A percentile compares a stretch with the other conserved stretches of the same genome.
phyloP scores from a whole-genome alignment of 2,329 filamentous ascomycete genomes.

The Colletotrichum chrysophilum region DNA sequence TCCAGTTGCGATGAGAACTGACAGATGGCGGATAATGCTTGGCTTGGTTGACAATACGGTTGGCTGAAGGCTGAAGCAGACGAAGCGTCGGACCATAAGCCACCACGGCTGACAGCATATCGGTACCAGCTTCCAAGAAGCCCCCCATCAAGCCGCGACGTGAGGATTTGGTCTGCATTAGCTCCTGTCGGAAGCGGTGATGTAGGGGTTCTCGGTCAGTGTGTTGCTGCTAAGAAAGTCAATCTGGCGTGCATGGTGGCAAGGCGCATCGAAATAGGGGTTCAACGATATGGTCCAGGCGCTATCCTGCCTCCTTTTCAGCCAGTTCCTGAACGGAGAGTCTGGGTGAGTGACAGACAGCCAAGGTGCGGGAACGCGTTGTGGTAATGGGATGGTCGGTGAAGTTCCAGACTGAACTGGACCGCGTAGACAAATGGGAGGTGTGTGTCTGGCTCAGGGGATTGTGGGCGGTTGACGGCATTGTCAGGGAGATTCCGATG shows the following conservation, averaged over 20 bases:
- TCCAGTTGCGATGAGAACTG: not conserved
- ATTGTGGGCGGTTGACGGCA: not conserved
- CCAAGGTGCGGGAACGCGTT: not conserved
- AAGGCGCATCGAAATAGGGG: not conserved
- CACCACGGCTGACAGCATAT: not conserved
- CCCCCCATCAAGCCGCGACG: not conserved
- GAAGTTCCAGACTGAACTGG: constrained; percentile 9
- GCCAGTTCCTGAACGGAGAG: not conserved
- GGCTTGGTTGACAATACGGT: not conserved
- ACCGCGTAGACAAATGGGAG: not conserved
- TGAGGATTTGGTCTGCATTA: not conserved
- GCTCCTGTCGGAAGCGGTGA: not conserved
- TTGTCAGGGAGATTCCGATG: not conserved
- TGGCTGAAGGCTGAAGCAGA: not conserved
- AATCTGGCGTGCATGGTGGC: not conserved
- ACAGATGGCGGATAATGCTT: not conserved
- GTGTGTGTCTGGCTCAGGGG: not conserved
- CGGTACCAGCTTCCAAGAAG: not conserved
- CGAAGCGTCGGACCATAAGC: not conserved
- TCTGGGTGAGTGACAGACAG: not conserved
- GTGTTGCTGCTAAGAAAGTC: not conserved
- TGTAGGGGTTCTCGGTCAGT: not conserved
- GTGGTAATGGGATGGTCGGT: not conserved
- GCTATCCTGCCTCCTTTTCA: not conserved
- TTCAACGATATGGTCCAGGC: not conserved